Evolutionary conservation across 176 grass and related monocot genomes (phyloP), one percentile per base, ranked within the genome.

Genomic region (Avena eriantha): DNA sequence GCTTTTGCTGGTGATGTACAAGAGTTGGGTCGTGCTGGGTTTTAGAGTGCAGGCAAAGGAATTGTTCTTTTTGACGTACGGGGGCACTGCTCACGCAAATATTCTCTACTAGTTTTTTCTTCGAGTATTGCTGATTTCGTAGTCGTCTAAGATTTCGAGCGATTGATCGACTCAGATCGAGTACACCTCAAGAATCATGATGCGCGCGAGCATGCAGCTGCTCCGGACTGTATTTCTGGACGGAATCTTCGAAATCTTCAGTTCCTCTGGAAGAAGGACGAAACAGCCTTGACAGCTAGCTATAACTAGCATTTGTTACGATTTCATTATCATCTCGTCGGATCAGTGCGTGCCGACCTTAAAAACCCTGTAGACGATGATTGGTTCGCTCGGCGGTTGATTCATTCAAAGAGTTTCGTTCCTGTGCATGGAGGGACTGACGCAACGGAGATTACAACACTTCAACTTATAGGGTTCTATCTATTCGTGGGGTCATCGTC

Each of bases 31-130:
- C 87, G 75, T 74, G 84, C 81, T 93, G 89, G 88, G 16, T 92
- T 96, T 93, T 96, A 96, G 94, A 93, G 94, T 96, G 85, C 79
- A 61, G 82, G 67, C 82, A 86, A 96, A 96, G 94, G 77, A 88
- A 93, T 69, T 70, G 24, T 0, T 49, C 66, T 85, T 94, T 80
- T 49, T 70, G 43, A 54, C 26, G 29, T 36, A 39, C 22, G 24
- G 10, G 34, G 19, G 18, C 3, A 69, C 48, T 59, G 82, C 5
- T 66, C 48, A 31, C 85, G 53, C 60, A 21, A 41, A 22, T 80
- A 55, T 51, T 51, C 73, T 47, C 45, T 9, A 10, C 2, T 11
- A 41, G 39, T 41, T 41, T 41, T 41, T 41, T 41, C 7, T 41
- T 47, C 3, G 6, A 29, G 55, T 68, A 33, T 77, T 7, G 1